Evolutionary conservation across 495 filamentous ascomycete genomes (phyloP), one percentile per base, ranked within the genome.

Genomic region (Clavariopsis aquatica): DNA sequence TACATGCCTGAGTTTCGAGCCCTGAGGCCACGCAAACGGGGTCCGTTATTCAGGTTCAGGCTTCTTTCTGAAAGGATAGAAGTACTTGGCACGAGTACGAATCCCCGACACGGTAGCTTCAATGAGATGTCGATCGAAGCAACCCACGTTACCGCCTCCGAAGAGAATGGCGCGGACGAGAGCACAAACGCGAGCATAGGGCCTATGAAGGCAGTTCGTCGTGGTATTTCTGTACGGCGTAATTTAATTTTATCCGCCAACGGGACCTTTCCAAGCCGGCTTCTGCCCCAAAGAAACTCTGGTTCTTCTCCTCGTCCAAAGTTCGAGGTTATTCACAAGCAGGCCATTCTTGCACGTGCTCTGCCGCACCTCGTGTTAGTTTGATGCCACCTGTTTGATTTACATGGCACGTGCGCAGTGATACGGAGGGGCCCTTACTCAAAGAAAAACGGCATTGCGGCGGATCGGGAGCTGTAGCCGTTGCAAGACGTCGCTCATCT

Each of bases 351-450:
- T 62, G n/a, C 64, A 64, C 56, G 64, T 67, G 68, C 60, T 17
- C 23, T 61, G 56, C 60, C 58, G 58, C 60, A 67, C 29, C 15
- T 53, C 28, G 46, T 54, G 17, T 38, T 64, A 52, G 58, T 56
- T 46, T 22, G 4, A 19, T 24, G 63, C 54, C 60, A 57, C 49
- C n/a, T 65, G 66, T 69, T 28, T 69, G 66, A 69, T 66, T 67
- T 52, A 31, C 64, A 36, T 53, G 54, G 49, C 23, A 36, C 24
- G 20, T 7, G 5, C 6, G 8, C 8, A 43, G 31, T 56, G 52
- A 66, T 62, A 59, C 67, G 23, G 57, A 41, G 59, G 54, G 9
- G 28, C 52, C 66, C 43, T 51, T 38, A 60, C 22, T 43, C 38
- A 9, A 43, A 43, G 17, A 15, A 43, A 22, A 15, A 43, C 45